Evolutionary conservation across 1,284 basidiomycete species (phyloP).

Genomic region (Cerrena zonata): DNA sequence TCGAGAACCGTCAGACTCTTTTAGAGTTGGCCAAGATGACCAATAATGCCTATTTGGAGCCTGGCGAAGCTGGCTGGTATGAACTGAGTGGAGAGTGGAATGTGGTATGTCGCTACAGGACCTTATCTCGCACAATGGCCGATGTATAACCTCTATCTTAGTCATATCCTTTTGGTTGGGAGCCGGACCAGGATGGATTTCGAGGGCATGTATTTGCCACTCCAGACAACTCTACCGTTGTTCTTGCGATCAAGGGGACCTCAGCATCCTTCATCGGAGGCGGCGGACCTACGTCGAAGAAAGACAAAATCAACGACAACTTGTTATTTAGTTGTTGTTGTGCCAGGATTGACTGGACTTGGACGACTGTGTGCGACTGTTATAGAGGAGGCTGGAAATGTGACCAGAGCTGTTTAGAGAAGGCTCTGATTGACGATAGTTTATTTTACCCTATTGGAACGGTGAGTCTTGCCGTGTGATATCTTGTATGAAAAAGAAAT

Average conservation of each 20-base stretch:
- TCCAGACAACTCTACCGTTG: conserved; percentile 77
- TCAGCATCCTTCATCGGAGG: conserved; percentile 75
- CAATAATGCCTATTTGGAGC: conserved; percentile 78
- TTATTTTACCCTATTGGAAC: conserved; percentile 86
- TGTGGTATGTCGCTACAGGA: conserved; percentile 41
- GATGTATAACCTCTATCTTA: conserved; percentile 23
- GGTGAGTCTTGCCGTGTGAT: conserved; percentile 41
- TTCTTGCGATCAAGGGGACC: conserved; percentile 93
- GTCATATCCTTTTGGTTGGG: conserved; percentile 90
- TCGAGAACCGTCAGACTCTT: conserved; percentile 72
- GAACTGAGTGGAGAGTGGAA: conserved; percentile 65
- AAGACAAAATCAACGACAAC: conserved; percentile 94
- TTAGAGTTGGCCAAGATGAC: conserved; percentile 90
- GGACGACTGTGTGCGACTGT: conserved; percentile 93
- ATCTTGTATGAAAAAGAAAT: too few relatives aligned
- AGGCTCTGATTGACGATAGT: conserved; percentile 74
- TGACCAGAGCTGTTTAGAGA: conserved; percentile 76
- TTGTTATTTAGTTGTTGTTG: conserved; percentile 98
- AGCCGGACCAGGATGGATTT: conserved; percentile 79
- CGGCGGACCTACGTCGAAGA: conserved; percentile 80
- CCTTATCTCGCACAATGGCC: neutral
- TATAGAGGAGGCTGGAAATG: conserved; percentile 81
- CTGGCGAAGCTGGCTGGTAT: conserved; percentile 70
- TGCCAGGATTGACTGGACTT: conserved; percentile 88
- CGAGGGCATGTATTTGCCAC: conserved; percentile 88